Conservation (phyloP, 306 rosid genomes). For the Acacia crassicarpa region DNA sequence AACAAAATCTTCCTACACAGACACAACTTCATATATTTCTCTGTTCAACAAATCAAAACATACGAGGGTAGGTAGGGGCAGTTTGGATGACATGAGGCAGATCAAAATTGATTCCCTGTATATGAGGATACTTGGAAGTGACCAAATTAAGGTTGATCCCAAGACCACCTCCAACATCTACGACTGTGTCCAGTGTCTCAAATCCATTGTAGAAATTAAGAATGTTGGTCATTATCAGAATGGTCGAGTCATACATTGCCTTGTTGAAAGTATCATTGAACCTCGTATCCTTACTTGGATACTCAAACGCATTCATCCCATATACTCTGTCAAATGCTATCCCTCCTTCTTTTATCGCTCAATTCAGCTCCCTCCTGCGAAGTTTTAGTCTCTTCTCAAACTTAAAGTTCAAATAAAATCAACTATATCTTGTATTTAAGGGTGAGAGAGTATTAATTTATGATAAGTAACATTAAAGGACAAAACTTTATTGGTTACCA, state of each 20-base stretch:
- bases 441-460: no score
- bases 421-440: no score
- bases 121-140: conserved; percentile 49
- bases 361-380: conserved; percentile 47
- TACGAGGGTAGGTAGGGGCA: conserved; percentile 51
- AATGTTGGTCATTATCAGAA: conserved; percentile 31
- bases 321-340: conserved; percentile 46
- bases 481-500: conserved; percentile 34
- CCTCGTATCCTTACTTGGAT: conserved; percentile 30
- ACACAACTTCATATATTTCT: not conserved
- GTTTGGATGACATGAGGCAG: conserved; percentile 52
- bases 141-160: conserved; percentile 52
- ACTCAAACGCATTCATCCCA: conserved; percentile 48
- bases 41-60: not conserved
- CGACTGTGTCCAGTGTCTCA: conserved; percentile 34
- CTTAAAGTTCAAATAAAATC: no score
- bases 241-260: conserved; percentile 40
- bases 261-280: conserved; percentile 53
- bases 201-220: conserved; percentile 51
- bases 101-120: conserved; percentile 44
- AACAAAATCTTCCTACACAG: not conserved
- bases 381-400: not conserved
- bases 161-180: conserved; percentile 70
- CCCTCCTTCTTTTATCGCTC: conserved; percentile 54
- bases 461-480: not conserved